Base-by-base conservation (phyloP, 805 yeast species). In the Sungouiella blattae region DNA sequence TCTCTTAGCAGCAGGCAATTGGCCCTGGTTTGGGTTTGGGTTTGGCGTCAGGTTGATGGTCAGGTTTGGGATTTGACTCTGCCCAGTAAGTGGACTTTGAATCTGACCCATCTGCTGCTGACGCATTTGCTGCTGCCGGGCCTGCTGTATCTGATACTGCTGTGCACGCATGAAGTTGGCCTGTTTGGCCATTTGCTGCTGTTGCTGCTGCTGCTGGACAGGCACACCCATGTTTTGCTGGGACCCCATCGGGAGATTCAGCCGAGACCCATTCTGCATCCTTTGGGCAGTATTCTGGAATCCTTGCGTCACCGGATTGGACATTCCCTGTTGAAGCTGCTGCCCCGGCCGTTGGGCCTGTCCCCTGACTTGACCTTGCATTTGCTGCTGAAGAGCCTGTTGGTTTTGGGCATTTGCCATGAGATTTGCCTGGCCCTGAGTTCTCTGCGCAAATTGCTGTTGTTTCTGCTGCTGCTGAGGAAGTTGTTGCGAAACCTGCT, bases 71-170 rank as follows among this genome's bases (percentile, higher is more conserved):
- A 24, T 33, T 14, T 35, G 43, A 18, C 22, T 38, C 33, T 29
- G 38, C 8, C 23, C 28, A 4, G 11, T 6, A 6, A 20, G 6
- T 6, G 22, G 22, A 9, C 17, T 5, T n/a, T 11, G 23, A 5
- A 7, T 13, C 21, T 12, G 12, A 15, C 11, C 6, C 31, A 15
- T 20, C 22, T 20, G 22, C 26, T 35, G 49, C 12, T 32, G 33
- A 7, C 28, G 41, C 30, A 35, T 37, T 24, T 24, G 33, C 32
- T 22, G 40, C 29, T 43, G 50, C 16, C 40, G 44, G 1, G 41
- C 37, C 31, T 45, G 45, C 18, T 45, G 50, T 17, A 43, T 36
- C 26, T 43, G 48, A 18, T 37, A 30, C 26, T 46, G 37, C 25
- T 46, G 50, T 1, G 47, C 45, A 5, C 47, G 33, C n/a, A 46